These are phyloP conservation scores for Geranium incanum DNA, from an alignment of 441 rosid genomes.

Conservation along the genomic window DNA sequence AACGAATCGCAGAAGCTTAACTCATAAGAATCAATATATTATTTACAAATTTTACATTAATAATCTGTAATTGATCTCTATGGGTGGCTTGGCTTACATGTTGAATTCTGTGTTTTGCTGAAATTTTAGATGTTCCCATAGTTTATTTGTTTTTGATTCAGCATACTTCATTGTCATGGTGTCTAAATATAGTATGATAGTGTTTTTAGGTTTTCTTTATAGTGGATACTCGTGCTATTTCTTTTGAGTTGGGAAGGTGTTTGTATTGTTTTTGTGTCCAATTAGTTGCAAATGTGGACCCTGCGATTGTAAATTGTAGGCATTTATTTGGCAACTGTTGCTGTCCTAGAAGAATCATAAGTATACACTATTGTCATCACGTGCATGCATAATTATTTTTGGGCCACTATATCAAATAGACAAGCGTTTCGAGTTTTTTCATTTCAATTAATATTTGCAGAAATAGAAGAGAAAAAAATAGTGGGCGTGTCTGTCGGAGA, in stretches of 20 bases:
- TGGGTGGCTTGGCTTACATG: not conserved
- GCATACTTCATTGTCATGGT: not conserved
- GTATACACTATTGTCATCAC: not conserved
- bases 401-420: not conserved
- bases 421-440: not conserved
- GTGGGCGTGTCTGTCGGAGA: not conserved
- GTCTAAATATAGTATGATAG: not conserved
- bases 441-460: not conserved
- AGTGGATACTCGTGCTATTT: not conserved
- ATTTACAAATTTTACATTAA: not conserved
- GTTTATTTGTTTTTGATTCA: not conserved
- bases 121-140: not conserved
- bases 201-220: not conserved
- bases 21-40: not conserved
- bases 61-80: not conserved
- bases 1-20: not conserved
- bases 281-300: not conserved
- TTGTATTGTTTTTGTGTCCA: not conserved
- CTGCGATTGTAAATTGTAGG: not conserved
- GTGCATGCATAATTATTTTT: no score
- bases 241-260: not conserved
- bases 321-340: not conserved
- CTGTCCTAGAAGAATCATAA: not conserved
- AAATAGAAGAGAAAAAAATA: not conserved
- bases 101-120: not conserved